Base-by-base conservation (phyloP, 2,329 filamentous ascomycete species). In the Claviceps spartinae region DNA sequence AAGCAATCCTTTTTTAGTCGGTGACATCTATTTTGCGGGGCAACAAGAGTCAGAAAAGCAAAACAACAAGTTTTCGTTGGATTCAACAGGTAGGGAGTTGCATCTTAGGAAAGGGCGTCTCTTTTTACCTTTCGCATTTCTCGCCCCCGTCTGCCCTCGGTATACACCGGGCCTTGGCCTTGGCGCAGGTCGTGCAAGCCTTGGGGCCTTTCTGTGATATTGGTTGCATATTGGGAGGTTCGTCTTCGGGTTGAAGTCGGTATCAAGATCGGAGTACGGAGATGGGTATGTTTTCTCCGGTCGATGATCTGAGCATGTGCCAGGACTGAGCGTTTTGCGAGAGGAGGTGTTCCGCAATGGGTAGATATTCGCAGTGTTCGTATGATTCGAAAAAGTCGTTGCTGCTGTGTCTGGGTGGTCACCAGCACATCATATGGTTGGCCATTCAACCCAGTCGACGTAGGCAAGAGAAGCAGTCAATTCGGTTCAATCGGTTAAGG, bases 81-180 rank as follows among this genome's bases (percentile, higher is more conserved):
- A 34, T 11, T 34, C 30, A 11, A 34, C 30, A 34, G 30, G 3
- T 34, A 34, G 1, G 30, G 24, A 24, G 30, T 34, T 34, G 30
- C 30, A 3, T 11, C 9, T 34, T 9, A 9, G 9, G 30, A 34
- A 34, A 11, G 30, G 4, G 30, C 9, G 4, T 34, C 11, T 34
- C 30, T 34, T 11, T 34, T 48, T 57, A 76, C 73, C 74, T 69
- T 55, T 77, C 73, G 56, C 74, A 77, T 51, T 72, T 71, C 51
- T 65, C 63, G 37, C 59, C 62, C 5, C 61, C 65, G 14, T 62
- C 60, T 9, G 69, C 67, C 2, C 73, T 69, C 0, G 71, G 65
- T 26, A 74, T 69, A 45, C 74, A 77, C 57, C 73, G 66, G 34
- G 72, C 69, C 59, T 77, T 77, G n/a, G 74, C 74, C 57, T 70